Percentiles rank a stretch among this genome's conserved stretches.
phyloP scores from a whole-genome alignment of 2,329 filamentous ascomycete species.

The Trichophyton mentagrophytes region DNA sequence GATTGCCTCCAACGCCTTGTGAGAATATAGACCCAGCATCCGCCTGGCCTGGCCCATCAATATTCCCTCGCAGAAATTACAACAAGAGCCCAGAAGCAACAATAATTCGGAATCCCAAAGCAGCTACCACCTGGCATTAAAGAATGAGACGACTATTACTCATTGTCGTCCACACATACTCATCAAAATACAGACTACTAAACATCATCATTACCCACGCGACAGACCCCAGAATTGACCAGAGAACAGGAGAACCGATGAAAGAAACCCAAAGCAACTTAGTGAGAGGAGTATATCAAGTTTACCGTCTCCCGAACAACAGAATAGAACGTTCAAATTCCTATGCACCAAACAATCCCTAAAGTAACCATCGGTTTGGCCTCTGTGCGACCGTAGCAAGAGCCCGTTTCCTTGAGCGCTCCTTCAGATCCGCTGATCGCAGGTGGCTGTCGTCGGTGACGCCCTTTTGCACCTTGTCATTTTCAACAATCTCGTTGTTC shows the following conservation, averaged over 20 bases:
- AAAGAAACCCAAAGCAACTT: neutral
- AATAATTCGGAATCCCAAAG: neutral
- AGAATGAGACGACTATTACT: neutral
- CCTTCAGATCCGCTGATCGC: constrained; percentile 26
- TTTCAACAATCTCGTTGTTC: constrained; percentile 30
- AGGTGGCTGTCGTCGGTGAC: constrained; percentile 26
- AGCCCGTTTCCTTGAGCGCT: constrained; percentile 18
- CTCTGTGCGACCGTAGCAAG: constrained; percentile 8
- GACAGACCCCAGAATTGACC: neutral
- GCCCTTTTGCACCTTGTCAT: constrained; percentile 28
- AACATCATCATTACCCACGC: neutral
- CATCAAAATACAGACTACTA: neutral
- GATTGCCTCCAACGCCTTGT: neutral
- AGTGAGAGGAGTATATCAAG: neutral
- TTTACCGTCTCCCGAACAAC: neutral
- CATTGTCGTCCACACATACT: neutral
- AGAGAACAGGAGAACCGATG: neutral
- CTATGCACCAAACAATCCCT: neutral
- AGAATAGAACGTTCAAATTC: neutral
- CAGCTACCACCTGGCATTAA: neutral
- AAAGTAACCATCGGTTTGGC: neutral
- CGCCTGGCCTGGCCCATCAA: neutral
- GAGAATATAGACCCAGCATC: neutral
- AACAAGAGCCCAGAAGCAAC: neutral
- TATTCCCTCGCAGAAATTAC: neutral